Conservation (phyloP, 495 filamentous ascomycete species). For the Daldinia concentrica region DNA sequence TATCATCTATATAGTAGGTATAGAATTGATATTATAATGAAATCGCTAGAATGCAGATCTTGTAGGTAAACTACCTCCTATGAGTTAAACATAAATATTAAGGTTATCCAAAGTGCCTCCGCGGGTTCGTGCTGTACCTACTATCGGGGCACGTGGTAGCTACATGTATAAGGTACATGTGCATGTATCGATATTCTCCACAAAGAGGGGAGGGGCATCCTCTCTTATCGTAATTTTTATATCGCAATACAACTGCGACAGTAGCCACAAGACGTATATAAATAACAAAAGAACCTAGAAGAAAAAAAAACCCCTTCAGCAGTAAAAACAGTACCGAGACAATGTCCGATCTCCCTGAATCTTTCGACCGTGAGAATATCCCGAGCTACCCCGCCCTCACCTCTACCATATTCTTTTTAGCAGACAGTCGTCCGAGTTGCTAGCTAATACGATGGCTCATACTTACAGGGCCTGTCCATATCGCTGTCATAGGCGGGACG, state of each 20-base stretch:
- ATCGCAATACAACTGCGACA: not conserved
- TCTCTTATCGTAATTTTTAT: slow-evolving; percentile 1
- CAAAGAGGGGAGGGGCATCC: not conserved
- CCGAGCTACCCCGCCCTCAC: slow-evolving; percentile 13
- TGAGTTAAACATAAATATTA: too few species aligned
- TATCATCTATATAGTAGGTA: not conserved
- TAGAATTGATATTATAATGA: not conserved
- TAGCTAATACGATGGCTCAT: slow-evolving; percentile 18
- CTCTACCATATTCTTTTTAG: not conserved
- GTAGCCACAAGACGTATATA: not conserved
- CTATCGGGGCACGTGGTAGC: not conserved
- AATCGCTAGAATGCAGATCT: not conserved
- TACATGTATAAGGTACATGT: not conserved
- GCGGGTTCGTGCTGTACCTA: too few species aligned
- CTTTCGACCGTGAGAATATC: slow-evolving; percentile 59
- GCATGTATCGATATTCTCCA: not conserved
- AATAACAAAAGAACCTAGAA: not conserved
- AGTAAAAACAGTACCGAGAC: slow-evolving; percentile 16
- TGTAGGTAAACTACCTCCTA: too few species aligned
- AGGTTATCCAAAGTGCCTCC: too few species aligned
- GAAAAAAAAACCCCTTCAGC: not conserved
- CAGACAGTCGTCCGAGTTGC: slow-evolving; percentile 16
- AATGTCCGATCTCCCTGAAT: slow-evolving; percentile 66
- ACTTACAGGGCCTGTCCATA: slow-evolving; percentile 74
- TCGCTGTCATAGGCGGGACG: slow-evolving; percentile 97